Base-by-base conservation (phyloP, 177 flowering plant genomes). In the Vitis hybrid region DNA sequence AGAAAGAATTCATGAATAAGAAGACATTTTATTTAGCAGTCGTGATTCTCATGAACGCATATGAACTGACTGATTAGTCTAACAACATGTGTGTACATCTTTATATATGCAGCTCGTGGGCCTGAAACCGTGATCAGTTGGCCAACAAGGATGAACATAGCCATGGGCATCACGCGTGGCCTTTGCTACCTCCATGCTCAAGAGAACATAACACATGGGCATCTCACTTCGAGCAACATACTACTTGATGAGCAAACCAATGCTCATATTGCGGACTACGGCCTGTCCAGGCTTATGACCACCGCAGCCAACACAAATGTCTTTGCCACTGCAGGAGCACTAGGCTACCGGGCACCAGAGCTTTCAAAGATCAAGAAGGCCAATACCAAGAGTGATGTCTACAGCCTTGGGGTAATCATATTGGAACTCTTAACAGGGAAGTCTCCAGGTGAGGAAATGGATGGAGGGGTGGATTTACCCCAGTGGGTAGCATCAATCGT, bases 401-500 rank as follows among this genome's bases (percentile, higher is more conserved):
- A 88, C 82, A 93, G 99, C 78, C 86, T 95, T n/a, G 99, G 99
- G 7, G 96, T 95, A 57, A 84, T 93, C 70, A 81, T 93, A 11
- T 68, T 95, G 74, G 97, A 95, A 76, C 97, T 95, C 29, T 70
- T 95, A 45, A 95, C 99, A 5, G 99, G 98, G 33, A 95, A 92
- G 63, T 88, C 97, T 1, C 98, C 99, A 0, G 84, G 90, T 1
- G 95, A 92, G 69, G 78, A 85, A 3, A 83, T 74, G 69, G 86
- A 88, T 51, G 99, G 97, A 3, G 99, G 97, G 5, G 71, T 81
- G 70, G 97, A 90, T 68, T 81, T 95, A 83, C 99, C 99, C 1
- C 97, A 89, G 65, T 96, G 99, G 98, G 99, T 93, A 18, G 92
- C 99, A 1, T 90, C 98, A 0, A 90, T 90, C 26, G 97, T 96